phyloP scores from a whole-genome alignment of 2,329 filamentous ascomycete genomes.

The Hysterium pulicare region DNA sequence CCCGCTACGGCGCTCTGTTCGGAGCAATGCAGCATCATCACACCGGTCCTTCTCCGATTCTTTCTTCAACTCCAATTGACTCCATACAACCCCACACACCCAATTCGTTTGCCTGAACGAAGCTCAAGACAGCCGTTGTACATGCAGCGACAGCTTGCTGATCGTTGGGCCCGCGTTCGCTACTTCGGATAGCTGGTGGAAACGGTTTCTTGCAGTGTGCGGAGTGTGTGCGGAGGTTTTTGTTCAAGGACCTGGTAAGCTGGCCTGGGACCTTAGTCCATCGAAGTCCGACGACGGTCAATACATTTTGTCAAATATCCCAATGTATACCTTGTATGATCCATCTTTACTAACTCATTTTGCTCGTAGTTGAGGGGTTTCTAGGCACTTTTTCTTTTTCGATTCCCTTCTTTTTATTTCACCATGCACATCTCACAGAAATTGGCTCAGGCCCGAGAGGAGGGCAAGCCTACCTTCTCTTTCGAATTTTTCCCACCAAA shows the following conservation, averaged over 20 bases:
- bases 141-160: conserved; percentile 55
- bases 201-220: conserved; percentile 10
- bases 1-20: no score
- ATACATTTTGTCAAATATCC: no score
- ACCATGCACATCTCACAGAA: conserved; percentile 96
- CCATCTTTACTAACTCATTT: conserved; percentile 17
- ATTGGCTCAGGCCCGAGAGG: conserved; percentile 74
- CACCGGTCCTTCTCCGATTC: conserved; percentile 14
- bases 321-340: no score
- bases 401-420: conserved; percentile 17
- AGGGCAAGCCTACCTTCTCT: conserved; percentile 84
- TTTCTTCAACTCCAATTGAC: conserved; percentile 9
- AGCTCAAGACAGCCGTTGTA: conserved; percentile 25
- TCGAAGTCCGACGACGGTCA: not conserved
- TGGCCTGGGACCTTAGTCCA: no score
- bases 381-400: conserved; percentile 2
- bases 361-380: conserved; percentile 4
- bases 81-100: not conserved
- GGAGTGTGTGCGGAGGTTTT: conserved; percentile 8
- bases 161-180: conserved; percentile 46
- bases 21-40: no score
- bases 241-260: conserved; percentile 19
- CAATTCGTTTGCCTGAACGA: not conserved
- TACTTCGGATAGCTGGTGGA: conserved; percentile 41
- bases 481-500: conserved; percentile 99